Evolutionary conservation across 495 filamentous ascomycete genomes (phyloP), one percentile per base, ranked within the genome.

Genomic region (Talaromyces stipitatus): DNA sequence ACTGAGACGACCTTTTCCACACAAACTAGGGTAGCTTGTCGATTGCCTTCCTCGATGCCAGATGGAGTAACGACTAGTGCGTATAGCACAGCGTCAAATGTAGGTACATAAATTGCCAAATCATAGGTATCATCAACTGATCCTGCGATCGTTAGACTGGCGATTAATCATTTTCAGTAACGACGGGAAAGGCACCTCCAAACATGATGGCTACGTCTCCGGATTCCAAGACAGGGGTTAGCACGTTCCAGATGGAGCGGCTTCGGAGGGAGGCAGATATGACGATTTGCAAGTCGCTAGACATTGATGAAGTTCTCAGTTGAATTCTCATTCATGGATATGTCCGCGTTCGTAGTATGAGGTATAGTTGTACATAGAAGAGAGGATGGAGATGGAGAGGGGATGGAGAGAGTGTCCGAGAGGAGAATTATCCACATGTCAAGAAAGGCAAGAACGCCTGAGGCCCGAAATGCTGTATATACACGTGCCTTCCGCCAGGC

Each of bases 251-350:
- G 23, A 76, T 71, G 3, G 68, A 62, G 32, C 78, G 75, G 48
- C 72, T 71, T 27, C 83, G 77, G 33, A 89, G 72, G 23, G 77
- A 76, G 8, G 75, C 73, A 67, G 78, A 83, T 65, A 87, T 78
- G 63, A 81, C 76, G 36, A 55, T 46, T 20, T 41, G 36, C 2
- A 43, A 20, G 3, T 28, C 16, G 54, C 0, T 29, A 28, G 36
- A 27, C 54, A 55, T 55, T 28, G 50, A 12, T 32, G 12, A 26
- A 50, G 10, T 50, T n/a, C n/a, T n/a, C n/a, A n/a, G 18, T 41
- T 41, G n/a, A n/a, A 9, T 41, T 18, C n/a, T 9, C n/a, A 14
- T 41, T 41, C n/a, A 41, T 14, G n/a, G 0, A 18, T 41, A 18
- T 41, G 9, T 16, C n/a, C 16, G 18, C 36, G 9, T 41, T 41